Base-by-base conservation (phyloP, 129 eudicot species). In the Flaveria trinervia region DNA sequence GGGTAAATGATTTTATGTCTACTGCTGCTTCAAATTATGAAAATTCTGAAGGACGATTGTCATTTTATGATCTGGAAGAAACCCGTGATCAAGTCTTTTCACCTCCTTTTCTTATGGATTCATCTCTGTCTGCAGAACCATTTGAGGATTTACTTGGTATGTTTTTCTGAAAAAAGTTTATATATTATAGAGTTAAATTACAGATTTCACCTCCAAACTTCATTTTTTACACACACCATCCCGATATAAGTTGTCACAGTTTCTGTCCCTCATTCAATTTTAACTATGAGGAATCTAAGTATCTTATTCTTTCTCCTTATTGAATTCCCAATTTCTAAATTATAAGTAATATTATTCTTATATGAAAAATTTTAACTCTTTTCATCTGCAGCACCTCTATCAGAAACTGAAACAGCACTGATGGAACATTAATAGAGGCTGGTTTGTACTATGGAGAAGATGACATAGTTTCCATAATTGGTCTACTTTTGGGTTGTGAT, bases 81-180 rank as follows among this genome's bases (percentile, higher is more conserved):
- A 76, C 82, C 79, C 89, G 85, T 56, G 96, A 90, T 73, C 92
- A 93, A 82, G 97, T 91, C 30, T 94, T 94, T 59, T 94, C 99
- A 49, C 99, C 99, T 7, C 96, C 96, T 75, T 81, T 94, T 28
- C 86, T 94, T 28, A 86, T 94, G 96, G 97, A 91, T 26, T 77
- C 96, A 48, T 88, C 95, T 68, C 76, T 88, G 78, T 73, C 87
- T 62, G 83, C 83, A 30, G 99, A 91, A 65, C 71, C 87, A 56
- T 94, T 91, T 68, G 99, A 94, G 84, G 97, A 94, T 75, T 81
- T 94, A 69, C 99, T 94, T 67, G 99, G 99, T 94, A 84, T 28
- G 85, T 30, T 71, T 52, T 23, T 7, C 39, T 7, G 41, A 46
- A 43, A 43, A 36, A 43, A 59, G 48, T 14, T 69, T 8, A 18